These are phyloP conservation scores for Gracilaria gracilis DNA, from an alignment of 23 red algal genomes.

Conservation along the genomic window DNA sequence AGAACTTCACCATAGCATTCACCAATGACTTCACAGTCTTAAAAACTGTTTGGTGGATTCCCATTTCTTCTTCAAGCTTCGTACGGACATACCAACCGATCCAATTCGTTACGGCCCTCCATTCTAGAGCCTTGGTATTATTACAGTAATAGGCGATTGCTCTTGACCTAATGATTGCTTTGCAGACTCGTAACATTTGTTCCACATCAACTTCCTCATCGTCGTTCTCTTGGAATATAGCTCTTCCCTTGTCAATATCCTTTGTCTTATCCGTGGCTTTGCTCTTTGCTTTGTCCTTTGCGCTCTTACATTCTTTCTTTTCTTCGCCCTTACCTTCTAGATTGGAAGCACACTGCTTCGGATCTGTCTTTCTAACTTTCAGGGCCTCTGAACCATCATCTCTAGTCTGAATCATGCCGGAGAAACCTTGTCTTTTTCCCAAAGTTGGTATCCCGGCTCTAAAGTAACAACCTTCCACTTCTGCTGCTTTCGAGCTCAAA, in stretches of 20 bases:
- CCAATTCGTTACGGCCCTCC: background rate
- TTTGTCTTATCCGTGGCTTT: background rate
- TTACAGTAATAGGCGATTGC: constrained; percentile 17
- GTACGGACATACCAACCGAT: background rate
- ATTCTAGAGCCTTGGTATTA: constrained; percentile 14
- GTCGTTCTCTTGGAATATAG: background rate
- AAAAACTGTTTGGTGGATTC: background rate
- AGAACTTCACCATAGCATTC: constrained; percentile 21
- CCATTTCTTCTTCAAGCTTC: background rate
- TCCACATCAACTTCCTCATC: background rate
- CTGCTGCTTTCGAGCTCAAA: background rate
- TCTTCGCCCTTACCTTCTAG: background rate
- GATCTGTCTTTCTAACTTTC: background rate
- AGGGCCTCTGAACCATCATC: background rate
- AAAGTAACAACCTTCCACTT: constrained; percentile 5
- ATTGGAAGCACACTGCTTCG: background rate
- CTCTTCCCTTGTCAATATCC: background rate
- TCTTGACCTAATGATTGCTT: constrained; percentile 24
- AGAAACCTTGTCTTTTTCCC: background rate
- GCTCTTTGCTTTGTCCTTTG: background rate
- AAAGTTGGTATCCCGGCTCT: constrained; percentile 20
- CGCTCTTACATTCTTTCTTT: background rate
- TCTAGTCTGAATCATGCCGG: background rate
- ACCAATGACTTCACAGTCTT: background rate
- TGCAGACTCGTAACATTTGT: constrained; percentile 3